Evolutionary conservation across 2,329 filamentous ascomycete species (phyloP).

Genomic region (Xylaria multiplex): DNA sequence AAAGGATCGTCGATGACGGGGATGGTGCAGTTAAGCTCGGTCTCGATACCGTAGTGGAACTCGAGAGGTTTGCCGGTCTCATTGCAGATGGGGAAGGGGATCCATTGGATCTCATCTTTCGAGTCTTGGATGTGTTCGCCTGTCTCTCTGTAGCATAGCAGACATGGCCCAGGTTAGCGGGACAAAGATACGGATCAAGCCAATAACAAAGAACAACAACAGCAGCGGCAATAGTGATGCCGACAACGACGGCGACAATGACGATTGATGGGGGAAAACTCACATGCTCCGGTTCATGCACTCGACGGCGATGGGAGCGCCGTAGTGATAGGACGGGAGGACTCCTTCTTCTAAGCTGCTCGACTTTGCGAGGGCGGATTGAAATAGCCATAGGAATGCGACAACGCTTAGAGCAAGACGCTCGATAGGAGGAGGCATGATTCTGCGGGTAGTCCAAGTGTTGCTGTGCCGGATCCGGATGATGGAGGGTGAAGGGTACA

Average conservation of each 20-base stretch:
- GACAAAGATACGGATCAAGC: background rate
- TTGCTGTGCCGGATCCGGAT: constrained; percentile 22
- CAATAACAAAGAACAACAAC: background rate
- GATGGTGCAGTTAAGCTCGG: constrained; percentile 86
- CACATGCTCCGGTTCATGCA: constrained; percentile 80
- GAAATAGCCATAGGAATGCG: constrained; percentile 33
- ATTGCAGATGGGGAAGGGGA: constrained; percentile 89
- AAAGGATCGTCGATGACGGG: constrained; percentile 79
- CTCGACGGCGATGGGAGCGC: constrained; percentile 73
- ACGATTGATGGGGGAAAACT: constrained; percentile 44
- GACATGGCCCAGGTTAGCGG: constrained; percentile 15
- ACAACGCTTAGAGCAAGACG: constrained; percentile 37
- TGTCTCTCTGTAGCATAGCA: constrained; percentile 70
- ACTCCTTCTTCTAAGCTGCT: constrained; percentile 52
- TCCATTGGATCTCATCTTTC: constrained; percentile 86
- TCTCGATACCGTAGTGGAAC: constrained; percentile 84
- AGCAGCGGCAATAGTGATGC: too few species aligned
- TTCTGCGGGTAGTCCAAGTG: constrained; percentile 10
- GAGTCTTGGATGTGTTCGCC: constrained; percentile 88
- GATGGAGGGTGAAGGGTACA: background rate
- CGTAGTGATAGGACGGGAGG: constrained; percentile 72
- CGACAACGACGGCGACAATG: too few species aligned
- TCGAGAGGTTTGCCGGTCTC: constrained; percentile 86
- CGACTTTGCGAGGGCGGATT: constrained; percentile 35
- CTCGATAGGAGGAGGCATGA: constrained; percentile 41